These are phyloP conservation scores for Hyaloscypha finlandica DNA, from an alignment of 495 filamentous ascomycete genomes.

Conservation along the genomic window DNA sequence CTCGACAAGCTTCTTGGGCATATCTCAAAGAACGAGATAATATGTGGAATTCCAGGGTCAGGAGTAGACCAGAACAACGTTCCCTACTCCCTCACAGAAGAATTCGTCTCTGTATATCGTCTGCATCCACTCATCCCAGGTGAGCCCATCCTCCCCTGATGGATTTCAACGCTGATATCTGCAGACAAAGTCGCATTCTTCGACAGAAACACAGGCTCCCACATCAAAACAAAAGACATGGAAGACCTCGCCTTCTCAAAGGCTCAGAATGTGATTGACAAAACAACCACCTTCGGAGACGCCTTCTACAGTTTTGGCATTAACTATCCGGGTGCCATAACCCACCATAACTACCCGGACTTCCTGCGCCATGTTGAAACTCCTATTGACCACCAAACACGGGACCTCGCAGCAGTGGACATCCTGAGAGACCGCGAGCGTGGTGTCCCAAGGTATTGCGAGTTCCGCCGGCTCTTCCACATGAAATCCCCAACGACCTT, in stretches of 20 bases:
- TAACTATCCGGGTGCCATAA: constrained; percentile 47
- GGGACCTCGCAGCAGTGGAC: constrained; percentile 45
- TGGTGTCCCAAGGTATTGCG: constrained; percentile 48
- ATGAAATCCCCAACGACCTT: constrained; percentile 36
- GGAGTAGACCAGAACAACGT: constrained; percentile 39
- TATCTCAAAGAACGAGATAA: constrained; percentile 40
- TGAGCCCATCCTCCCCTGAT: constrained; percentile 5
- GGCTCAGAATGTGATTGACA: constrained; percentile 36
- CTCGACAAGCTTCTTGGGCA: constrained; percentile 42
- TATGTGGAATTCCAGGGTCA: constrained; percentile 44
- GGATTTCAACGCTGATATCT: neutral
- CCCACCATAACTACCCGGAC: constrained; percentile 41
- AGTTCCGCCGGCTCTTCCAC: constrained; percentile 45
- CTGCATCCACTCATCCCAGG: constrained; percentile 46
- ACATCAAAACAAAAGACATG: constrained; percentile 36
- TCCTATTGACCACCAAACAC: constrained; percentile 36
- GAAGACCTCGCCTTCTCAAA: constrained; percentile 36
- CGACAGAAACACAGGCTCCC: constrained; percentile 33
- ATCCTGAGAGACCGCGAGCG: constrained; percentile 48
- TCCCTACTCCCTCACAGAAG: constrained; percentile 45
- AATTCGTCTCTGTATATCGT: constrained; percentile 47
- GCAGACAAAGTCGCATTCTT: constrained; percentile 45
- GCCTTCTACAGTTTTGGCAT: constrained; percentile 49
- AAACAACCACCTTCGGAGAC: constrained; percentile 39
- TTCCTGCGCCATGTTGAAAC: constrained; percentile 41